Conservation (phyloP, 2,329 filamentous ascomycete genomes). For the Tolypocladium endophyticum region DNA sequence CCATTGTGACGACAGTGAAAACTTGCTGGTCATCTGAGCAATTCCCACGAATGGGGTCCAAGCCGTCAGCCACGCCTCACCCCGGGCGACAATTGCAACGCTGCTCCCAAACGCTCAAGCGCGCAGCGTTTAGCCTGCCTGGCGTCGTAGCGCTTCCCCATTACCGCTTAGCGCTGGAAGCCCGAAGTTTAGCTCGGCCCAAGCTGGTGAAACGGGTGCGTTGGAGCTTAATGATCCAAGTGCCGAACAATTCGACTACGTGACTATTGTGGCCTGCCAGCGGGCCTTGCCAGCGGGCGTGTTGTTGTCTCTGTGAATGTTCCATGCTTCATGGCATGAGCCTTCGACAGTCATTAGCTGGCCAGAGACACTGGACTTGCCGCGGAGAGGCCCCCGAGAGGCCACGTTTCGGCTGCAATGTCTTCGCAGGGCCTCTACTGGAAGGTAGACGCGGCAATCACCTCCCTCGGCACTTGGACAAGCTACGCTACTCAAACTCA, state of each 20-base stretch:
- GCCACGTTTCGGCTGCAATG: too few species aligned
- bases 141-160: background rate
- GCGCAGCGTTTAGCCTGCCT: background rate
- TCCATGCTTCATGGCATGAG: background rate
- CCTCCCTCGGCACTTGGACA: background rate
- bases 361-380: background rate
- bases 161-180: background rate
- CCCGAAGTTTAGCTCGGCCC: too few species aligned
- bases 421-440: background rate
- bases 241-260: background rate
- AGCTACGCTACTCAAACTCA: background rate
- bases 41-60: conserved; percentile 1
- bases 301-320: too few species aligned
- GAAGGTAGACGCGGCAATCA: background rate
- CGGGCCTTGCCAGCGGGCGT: background rate
- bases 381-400: background rate
- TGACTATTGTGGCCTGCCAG: background rate
- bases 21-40: conserved; percentile 4
- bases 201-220: background rate
- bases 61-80: background rate
- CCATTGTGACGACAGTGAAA: background rate
- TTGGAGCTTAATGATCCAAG: background rate
- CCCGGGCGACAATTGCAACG: background rate
- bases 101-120: background rate
- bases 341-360: background rate